Base-by-base conservation (phyloP, 352 stramenopile species). In the Phytophthora meadii region DNA sequence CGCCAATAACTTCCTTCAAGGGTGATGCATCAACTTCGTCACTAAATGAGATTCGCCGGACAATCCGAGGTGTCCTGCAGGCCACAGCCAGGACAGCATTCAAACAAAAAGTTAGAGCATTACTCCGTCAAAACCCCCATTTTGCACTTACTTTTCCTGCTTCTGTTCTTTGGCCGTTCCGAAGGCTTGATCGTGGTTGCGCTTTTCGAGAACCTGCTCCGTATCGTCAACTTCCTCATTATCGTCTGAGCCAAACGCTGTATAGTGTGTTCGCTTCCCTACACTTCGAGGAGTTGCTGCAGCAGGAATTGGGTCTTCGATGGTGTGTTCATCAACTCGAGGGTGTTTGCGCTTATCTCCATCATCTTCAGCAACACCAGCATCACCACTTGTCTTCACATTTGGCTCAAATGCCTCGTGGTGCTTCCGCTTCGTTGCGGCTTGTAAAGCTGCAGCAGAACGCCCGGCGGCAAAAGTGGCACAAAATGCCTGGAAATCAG, bases 401-500 rank as follows among this genome's bases (percentile, higher is more conserved):
- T 69, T 47, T 15, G 39, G 54, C 70, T 39, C 57, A 61, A 77
- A 77, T 2, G 78, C 60, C 62, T 72, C 47, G 15, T 61, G 30
- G 36, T 75, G 45, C 22, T 75, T 78, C 32, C 60, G 52, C 44
- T 78, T 78, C 12, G 57, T 44, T 19, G 36, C 12, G 50, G 50
- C 45, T 56, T 54, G 48, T 54, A 54, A 40, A 25, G 66, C 70
- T 54, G 57, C 57, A 36, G 53, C 54, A 59, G 66, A 68, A 19
- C 62, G 57, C 40, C 70, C 70, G 15, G 32, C 22, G 52, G 45
- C 71, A 60, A 79, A 79, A n/a, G 67, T 71, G 47, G 57, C 57
- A 27, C 71, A 79, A 65, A 76, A 79, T 34, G 54, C 58, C 28
- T 72, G 49, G 42, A 79, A 79, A 60, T 67, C 58, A 17, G 66